Percentiles rank a stretch among this genome's conserved stretches.
phyloP scores from a whole-genome alignment of 352 stramenopile species.

The Blastocystis sp. region DNA sequence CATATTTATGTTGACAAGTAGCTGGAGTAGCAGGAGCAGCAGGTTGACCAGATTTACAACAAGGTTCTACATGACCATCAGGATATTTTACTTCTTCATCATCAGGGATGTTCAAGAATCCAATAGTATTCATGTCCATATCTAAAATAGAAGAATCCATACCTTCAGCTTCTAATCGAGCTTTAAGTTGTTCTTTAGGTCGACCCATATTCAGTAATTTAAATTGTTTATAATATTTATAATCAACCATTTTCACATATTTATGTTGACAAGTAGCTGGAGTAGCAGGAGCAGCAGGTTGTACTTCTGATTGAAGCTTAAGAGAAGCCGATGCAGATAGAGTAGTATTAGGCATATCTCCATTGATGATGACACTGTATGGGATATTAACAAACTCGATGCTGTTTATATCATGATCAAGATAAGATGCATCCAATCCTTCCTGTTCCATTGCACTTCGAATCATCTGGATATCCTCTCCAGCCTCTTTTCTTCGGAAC shows the following conservation, averaged over 20 bases:
- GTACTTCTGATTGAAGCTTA: too few species aligned
- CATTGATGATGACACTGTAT: constrained; percentile 10
- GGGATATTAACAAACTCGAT: constrained; percentile 56
- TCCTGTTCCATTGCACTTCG: constrained; percentile 30
- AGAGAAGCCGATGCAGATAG: too few species aligned
- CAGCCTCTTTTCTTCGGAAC: neutral
- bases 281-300: neutral
- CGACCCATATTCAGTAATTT: constrained; percentile 79
- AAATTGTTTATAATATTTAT: constrained; percentile 76
- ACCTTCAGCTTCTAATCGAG: constrained; percentile 72
- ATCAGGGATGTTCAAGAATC: constrained; percentile 33
- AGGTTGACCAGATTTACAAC: neutral
- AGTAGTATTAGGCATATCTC: too few species aligned
- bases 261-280: constrained; percentile 11
- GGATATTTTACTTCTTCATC: neutral
- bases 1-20: constrained; percentile 64
- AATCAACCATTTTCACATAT: constrained; percentile 73
- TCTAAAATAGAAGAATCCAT: constrained; percentile 33
- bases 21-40: neutral
- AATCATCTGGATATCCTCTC: neutral
- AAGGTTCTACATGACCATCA: constrained; percentile 27
- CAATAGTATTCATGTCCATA: constrained; percentile 43
- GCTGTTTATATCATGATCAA: constrained; percentile 13
- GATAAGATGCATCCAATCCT: constrained; percentile 15
- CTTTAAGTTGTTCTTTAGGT: constrained; percentile 75